phyloP scores from a whole-genome alignment of 768 basidiomycete genomes.

The Termitomyces sp. region DNA sequence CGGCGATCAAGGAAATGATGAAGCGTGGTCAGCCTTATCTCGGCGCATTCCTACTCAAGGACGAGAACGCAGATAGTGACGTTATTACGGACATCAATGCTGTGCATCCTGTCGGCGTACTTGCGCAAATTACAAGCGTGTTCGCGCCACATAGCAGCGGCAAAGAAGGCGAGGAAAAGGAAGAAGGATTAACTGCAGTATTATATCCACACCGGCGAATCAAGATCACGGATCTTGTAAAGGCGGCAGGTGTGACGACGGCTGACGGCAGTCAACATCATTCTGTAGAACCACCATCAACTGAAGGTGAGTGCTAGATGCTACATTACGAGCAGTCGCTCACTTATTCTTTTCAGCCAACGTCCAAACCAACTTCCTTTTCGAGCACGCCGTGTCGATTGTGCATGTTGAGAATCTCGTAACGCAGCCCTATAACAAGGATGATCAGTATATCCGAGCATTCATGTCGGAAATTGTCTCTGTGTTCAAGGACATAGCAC shows the following conservation, averaged over 20 bases:
- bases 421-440: constrained; percentile 83
- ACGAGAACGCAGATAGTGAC: constrained; percentile 89
- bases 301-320: constrained; percentile 16
- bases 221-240: constrained; percentile 82
- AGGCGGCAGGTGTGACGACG: constrained; percentile 46
- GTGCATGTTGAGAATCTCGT: constrained; percentile 83
- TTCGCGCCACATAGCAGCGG: constrained; percentile 54
- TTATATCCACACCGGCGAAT: constrained; percentile 92
- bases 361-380: constrained; percentile 82
- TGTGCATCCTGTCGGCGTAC: constrained; percentile 92
- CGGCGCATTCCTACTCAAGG: constrained; percentile 94
- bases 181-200: constrained; percentile 92
- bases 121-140: constrained; percentile 94
- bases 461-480: constrained; percentile 96
- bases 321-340: background rate
- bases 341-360: constrained; percentile 37
- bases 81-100: constrained; percentile 85
- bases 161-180: constrained; percentile 61
- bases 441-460: constrained; percentile 92
- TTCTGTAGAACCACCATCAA: constrained; percentile 46
- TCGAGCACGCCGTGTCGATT: constrained; percentile 78
- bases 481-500: constrained; percentile 98
- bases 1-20: constrained; percentile 95
- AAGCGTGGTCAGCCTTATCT: constrained; percentile 96
- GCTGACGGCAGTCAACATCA: constrained; percentile 42